Percentiles rank a stretch among this genome's conserved stretches.
phyloP scores from a whole-genome alignment of 257 asterid species.

The Solanum habrochaites region DNA sequence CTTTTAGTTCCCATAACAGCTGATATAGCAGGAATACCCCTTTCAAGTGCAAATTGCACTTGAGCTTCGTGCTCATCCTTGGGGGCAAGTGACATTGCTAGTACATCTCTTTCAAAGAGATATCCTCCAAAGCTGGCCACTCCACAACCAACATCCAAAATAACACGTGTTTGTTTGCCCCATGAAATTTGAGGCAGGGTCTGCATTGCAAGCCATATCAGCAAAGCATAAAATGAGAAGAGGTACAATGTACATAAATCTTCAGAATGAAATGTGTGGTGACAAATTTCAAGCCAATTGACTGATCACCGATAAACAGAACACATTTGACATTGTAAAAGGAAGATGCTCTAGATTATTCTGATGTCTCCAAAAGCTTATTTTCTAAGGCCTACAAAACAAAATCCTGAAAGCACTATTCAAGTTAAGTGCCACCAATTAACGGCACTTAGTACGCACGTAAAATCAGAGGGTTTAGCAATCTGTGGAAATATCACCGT shows the following conservation, averaged over 20 bases:
- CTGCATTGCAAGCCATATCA: conserved; percentile 3
- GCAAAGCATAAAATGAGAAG: not conserved
- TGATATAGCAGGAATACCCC: conserved; percentile 17
- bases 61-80: conserved; percentile 31
- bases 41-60: conserved; percentile 19
- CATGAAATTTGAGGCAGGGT: conserved; percentile 12
- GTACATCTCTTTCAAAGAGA: conserved; percentile 18
- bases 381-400: not conserved
- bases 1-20: conserved; percentile 21
- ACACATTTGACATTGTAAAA: not conserved
- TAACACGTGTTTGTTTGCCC: conserved; percentile 18
- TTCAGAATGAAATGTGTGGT: not conserved
- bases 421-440: not conserved
- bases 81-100: conserved; percentile 26
- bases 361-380: not conserved
- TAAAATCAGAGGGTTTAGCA: not conserved
- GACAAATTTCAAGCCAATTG: not conserved
- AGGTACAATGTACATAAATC: not conserved
- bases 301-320: not conserved
- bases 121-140: conserved; percentile 28
- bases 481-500: not conserved
- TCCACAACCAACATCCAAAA: conserved; percentile 28
- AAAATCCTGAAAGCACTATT: not conserved
- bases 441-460: not conserved
- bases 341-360: not conserved